Conservation (phyloP, 805 yeast genomes). For the Barnettozyma botsteinii region DNA sequence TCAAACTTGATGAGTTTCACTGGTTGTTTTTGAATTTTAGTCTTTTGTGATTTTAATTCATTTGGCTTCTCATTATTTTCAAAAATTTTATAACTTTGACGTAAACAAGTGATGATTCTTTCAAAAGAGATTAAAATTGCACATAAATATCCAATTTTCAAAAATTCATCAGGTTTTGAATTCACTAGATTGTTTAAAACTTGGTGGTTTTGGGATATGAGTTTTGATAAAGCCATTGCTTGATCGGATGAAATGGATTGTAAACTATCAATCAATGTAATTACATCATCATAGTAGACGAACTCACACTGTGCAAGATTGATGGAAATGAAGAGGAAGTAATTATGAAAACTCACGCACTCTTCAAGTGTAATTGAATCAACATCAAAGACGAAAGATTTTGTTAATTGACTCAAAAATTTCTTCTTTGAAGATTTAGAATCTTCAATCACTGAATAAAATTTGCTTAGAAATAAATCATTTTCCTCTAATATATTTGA, state of each 20-base stretch:
- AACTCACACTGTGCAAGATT: conserved; percentile 38
- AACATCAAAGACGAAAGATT: conserved; percentile 28
- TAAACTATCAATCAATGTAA: conserved; percentile 36
- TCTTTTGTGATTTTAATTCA: conserved; percentile 10
- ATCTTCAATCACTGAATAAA: conserved; percentile 39
- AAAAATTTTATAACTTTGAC: conserved; percentile 9
- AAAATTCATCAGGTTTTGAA: background rate
- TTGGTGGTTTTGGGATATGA: background rate
- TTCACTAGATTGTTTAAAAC: background rate
- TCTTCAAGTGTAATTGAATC: conserved; percentile 16
- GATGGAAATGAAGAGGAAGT: conserved; percentile 30
- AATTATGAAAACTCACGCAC: conserved; percentile 20
- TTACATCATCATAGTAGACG: conserved; percentile 45
- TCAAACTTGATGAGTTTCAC: conserved; percentile 4
- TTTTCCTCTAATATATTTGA: conserved; percentile 26
- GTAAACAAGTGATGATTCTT: conserved; percentile 4
- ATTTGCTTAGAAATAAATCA: conserved; percentile 29
- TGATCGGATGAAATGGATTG: conserved; percentile 25
- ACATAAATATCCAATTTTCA: conserved; percentile 8
- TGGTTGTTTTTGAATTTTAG: conserved; percentile 5
- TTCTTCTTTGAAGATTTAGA: conserved; percentile 37
- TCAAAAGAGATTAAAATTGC: conserved; percentile 5
- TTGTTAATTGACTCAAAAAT: conserved; percentile 32
- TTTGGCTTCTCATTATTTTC: conserved; percentile 5
- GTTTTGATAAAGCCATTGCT: conserved; percentile 7